Conservation (phyloP, 768 basidiomycete species). For the Russula compacta region DNA sequence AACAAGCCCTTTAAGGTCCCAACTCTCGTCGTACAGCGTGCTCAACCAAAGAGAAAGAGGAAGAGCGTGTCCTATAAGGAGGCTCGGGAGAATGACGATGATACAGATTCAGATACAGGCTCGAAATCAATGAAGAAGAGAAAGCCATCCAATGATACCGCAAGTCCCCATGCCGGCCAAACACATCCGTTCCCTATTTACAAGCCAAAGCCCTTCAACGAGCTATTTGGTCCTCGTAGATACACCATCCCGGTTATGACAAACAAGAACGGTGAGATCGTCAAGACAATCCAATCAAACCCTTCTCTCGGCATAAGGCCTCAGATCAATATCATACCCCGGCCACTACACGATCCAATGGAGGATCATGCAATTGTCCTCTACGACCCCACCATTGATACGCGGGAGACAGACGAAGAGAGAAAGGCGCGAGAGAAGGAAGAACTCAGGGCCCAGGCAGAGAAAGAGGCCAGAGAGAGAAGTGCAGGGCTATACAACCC, state of each 20-base stretch:
- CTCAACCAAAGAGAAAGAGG: constrained; percentile 69
- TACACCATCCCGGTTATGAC: constrained; percentile 83
- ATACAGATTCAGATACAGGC: constrained; percentile 50
- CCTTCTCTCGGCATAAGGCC: constrained; percentile 80
- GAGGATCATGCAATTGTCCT: constrained; percentile 95
- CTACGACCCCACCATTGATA: constrained; percentile 94
- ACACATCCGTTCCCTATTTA: constrained; percentile 70
- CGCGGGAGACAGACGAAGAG: constrained; percentile 84
- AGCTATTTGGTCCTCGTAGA: constrained; percentile 37
- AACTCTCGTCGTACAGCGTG: constrained; percentile 40
- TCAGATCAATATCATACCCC: constrained; percentile 68
- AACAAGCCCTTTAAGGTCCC: constrained; percentile 81
- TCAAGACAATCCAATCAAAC: constrained; percentile 51
- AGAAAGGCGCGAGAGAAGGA: constrained; percentile 63
- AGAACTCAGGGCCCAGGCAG: constrained; percentile 54
- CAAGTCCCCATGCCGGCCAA: constrained; percentile 43
- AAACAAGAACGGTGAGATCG: constrained; percentile 55
- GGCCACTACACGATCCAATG: constrained; percentile 97
- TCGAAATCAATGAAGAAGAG: constrained; percentile 46
- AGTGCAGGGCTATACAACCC: constrained; percentile 74
- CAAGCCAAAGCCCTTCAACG: constrained; percentile 68
- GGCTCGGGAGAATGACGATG: constrained; percentile 41
- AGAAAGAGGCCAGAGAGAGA: constrained; percentile 59
- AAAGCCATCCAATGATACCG: constrained; percentile 51
- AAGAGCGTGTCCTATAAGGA: constrained; percentile 86